Evolutionary conservation across 192 early-diverging fungal species (phyloP).

Genomic region (Podila epigama): DNA sequence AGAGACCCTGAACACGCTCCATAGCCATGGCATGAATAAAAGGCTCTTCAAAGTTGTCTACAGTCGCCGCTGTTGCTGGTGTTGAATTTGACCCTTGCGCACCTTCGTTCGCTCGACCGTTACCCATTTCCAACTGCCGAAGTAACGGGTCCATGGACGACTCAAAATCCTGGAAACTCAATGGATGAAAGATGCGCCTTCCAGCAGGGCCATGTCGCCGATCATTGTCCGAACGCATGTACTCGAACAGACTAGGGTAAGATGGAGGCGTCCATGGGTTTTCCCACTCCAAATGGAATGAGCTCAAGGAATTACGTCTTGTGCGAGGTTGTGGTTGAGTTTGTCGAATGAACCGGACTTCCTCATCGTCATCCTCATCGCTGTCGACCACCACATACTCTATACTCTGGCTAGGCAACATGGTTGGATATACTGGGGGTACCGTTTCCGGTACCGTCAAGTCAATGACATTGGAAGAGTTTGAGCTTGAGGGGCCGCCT

Average conservation of each 20-base stretch:
- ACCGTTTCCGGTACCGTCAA: constrained; percentile 15
- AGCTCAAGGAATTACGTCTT: no score
- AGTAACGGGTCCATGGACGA: background rate
- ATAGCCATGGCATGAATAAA: background rate
- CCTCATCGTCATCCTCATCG: constrained; percentile 25
- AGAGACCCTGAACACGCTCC: background rate
- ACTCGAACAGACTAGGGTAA: background rate
- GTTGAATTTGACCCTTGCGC: background rate
- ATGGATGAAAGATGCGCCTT: background rate
- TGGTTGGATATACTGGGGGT: constrained; percentile 16
- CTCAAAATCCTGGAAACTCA: background rate
- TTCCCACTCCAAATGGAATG: no score
- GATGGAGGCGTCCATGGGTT: constrained; percentile 13
- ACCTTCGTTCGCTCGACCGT: background rate
- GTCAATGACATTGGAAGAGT: constrained; percentile 15
- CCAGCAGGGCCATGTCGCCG: background rate
- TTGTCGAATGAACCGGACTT: constrained; percentile 18
- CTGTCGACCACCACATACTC: constrained; percentile 31
- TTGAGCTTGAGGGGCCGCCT: background rate
- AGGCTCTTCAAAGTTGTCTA: background rate
- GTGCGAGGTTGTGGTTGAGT: no score
- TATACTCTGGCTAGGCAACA: constrained; percentile 19
- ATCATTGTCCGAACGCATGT: background rate
- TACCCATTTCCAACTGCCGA: background rate
- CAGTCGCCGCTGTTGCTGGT: background rate